Base-by-base conservation (phyloP, 768 basidiomycete genomes). In the Leccinellum rugosiceps region DNA sequence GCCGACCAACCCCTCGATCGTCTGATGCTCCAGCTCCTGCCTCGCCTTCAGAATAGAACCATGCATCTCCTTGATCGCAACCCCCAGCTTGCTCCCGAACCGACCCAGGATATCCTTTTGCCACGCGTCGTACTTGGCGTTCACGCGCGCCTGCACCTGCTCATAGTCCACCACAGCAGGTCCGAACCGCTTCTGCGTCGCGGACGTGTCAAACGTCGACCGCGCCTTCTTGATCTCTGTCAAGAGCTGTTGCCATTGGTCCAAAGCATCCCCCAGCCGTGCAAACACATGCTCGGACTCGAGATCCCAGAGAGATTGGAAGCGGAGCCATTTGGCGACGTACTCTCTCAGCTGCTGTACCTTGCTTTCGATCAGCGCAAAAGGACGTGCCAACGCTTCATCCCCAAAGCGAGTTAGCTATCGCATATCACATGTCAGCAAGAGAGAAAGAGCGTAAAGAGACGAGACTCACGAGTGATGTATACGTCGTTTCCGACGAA, bases 61-160 rank as follows among this genome's bases (percentile, higher is more conserved):
- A 74, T 98, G 94, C 83, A 94, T 93, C 74, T 98, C 96, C 80
- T 95, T 94, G 94, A 99, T 98, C 53, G 88, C 88, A 58, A 88
- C 88, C 4, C 94, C 93, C 56, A 99, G 80, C 77, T 97, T 98
- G 58, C 84, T 82, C 4, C 97, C 96, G 68, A 98, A 98, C 48
- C 94, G 80, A 60, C 85, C 87, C 62, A 98, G 77, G 58, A 99
- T 93, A 64, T 99, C 97, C 59, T 89, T 80, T 78, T 98, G 96
- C 96, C 97, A 98, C 19, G 92, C 79, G 70, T 98, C 97, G 71
- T 99, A 99, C 77, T 98, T 98, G 58, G 95, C 93, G 72, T 98
- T 98, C 67, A 99, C 97, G 63, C 95, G 83, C 46, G 92, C 84
- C 74, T 99, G 97, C 26, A 98, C 97, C 72, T 96, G 95, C 72